phyloP scores from a whole-genome alignment of 495 filamentous ascomycete species.

The Xylaria acuta region DNA sequence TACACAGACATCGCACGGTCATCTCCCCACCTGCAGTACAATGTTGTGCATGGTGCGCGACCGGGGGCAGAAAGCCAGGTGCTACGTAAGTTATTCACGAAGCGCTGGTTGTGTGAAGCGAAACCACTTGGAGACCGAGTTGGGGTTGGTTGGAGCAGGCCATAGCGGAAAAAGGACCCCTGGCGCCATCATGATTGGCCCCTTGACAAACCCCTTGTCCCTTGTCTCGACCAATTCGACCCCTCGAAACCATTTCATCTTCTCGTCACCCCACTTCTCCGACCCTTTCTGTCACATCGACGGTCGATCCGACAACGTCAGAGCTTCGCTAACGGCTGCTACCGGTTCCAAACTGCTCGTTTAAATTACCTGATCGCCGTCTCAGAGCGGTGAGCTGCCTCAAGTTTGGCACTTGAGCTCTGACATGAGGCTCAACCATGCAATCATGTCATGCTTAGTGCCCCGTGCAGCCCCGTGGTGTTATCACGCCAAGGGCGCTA shows the following conservation, averaged over 20 bases:
- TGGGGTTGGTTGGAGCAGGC: neutral
- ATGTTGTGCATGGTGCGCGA: neutral
- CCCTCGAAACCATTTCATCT: constrained; percentile 35
- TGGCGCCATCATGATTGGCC: constrained; percentile 5
- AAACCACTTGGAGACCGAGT: constrained; percentile 16
- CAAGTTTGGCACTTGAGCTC: neutral
- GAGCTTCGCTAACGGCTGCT: constrained; percentile 12
- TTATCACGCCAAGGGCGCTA: constrained; percentile 25
- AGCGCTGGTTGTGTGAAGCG: constrained; percentile 14
- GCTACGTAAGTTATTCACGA: neutral
- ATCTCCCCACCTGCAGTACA: neutral
- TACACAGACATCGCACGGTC: neutral
- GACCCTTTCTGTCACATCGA: constrained; percentile 38
- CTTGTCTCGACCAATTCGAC: constrained; percentile 28
- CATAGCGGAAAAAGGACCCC: neutral
- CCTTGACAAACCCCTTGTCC: neutral
- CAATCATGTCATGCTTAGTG: constrained; percentile 13
- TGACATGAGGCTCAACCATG: constrained; percentile 9
- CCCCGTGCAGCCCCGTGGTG: constrained; percentile 4
- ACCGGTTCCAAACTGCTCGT: neutral
- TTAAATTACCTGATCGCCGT: neutral
- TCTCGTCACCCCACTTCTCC: constrained; percentile 23
- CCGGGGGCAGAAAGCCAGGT: neutral
- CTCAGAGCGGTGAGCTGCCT: neutral
- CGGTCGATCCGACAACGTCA: constrained; percentile 37